Evolutionary conservation across 106 monocot species (phyloP).

Genomic region (Cymbidium sinense): DNA sequence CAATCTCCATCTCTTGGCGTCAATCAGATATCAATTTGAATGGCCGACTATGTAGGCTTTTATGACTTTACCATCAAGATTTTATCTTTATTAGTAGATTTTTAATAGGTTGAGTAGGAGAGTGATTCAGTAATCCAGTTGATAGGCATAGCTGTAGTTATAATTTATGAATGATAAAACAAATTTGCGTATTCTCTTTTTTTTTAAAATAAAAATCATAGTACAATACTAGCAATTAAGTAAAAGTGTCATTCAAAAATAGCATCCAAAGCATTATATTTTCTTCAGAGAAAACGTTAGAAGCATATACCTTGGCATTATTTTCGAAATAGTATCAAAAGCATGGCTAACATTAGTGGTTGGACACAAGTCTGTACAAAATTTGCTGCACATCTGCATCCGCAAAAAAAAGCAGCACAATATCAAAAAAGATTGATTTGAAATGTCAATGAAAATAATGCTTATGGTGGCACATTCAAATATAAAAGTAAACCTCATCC

Average conservation of each 20-base stretch:
- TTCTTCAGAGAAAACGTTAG: neutral
- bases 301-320: conserved; percentile 46
- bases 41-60: neutral
- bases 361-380: conserved; percentile 25
- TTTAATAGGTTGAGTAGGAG: neutral
- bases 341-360: conserved; percentile 14
- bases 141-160: neutral
- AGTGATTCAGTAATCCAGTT: neutral
- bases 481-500: conserved; percentile 15
- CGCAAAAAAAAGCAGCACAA: conserved; percentile 6
- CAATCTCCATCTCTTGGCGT: neutral
- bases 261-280: neutral
- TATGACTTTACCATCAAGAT: neutral
- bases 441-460: neutral
- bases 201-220: conserved; percentile 4
- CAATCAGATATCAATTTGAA: neutral
- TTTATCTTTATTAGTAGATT: neutral
- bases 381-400: conserved; percentile 32
- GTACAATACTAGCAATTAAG: neutral
- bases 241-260: too few relatives aligned
- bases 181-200: neutral
- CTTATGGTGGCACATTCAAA: neutral
- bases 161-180: neutral
- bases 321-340: conserved; percentile 27
- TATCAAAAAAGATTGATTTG: conserved; percentile 14